Percentiles rank a stretch among this genome's conserved stretches.
phyloP scores from a whole-genome alignment of 495 filamentous ascomycete genomes.

The Penicillium paxilli region DNA sequence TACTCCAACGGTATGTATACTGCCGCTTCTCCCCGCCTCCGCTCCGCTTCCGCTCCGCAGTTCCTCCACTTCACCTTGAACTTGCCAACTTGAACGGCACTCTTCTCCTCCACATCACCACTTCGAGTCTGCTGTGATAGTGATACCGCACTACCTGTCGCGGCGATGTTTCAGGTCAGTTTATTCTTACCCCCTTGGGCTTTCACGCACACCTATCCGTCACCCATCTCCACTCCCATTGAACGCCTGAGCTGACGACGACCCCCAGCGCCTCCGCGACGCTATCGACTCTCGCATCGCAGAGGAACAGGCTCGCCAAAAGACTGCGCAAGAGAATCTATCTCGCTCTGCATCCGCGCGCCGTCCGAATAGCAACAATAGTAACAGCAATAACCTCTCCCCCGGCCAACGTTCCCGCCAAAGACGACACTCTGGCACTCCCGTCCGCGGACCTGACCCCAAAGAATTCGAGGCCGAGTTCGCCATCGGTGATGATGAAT shows the following conservation, averaged over 20 bases:
- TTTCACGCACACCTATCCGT: neutral
- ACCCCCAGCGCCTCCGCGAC: conserved; percentile 72
- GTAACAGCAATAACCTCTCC: conserved; percentile 51
- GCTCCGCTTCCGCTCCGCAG: conserved; percentile 11
- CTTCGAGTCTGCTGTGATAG: conserved; percentile 17
- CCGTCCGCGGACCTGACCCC: conserved; percentile 68
- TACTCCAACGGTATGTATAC: no score
- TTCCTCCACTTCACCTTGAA: neutral
- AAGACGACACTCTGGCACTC: conserved; percentile 52
- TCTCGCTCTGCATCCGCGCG: conserved; percentile 51
- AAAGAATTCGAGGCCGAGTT: conserved; percentile 82
- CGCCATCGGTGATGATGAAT: conserved; percentile 75
- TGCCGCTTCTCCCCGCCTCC: neutral
- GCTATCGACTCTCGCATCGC: conserved; percentile 84
- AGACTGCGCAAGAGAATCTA: conserved; percentile 50
- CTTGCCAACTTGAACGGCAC: no score
- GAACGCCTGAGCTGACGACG: conserved; percentile 4
- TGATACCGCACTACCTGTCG: conserved; percentile 37
- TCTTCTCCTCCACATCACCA: no score
- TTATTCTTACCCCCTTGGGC: neutral
- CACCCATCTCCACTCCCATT: neutral
- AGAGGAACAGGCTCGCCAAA: conserved; percentile 83
- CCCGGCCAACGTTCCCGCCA: conserved; percentile 53
- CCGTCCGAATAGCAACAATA: conserved; percentile 50
- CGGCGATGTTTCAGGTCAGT: conserved; percentile 51